Evolutionary conservation across 2,329 filamentous ascomycete species (phyloP).

Genomic region (Fusarium sp.): DNA sequence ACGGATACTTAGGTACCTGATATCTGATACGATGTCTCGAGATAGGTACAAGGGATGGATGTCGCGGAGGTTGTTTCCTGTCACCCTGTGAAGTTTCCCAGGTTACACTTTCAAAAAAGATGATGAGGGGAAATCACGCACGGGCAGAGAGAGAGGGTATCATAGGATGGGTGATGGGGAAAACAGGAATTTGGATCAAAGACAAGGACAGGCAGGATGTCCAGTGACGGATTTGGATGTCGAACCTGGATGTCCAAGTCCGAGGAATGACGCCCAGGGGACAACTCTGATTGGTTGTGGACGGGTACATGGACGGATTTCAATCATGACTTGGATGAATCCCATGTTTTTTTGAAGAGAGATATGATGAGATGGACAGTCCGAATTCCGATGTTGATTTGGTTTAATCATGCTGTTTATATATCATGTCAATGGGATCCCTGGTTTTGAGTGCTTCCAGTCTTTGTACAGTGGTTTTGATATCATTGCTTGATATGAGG

Average conservation of each 20-base stretch:
- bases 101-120: neutral
- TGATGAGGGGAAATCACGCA: neutral
- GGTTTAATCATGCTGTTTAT: neutral
- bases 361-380: neutral
- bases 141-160: neutral
- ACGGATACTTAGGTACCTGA: neutral
- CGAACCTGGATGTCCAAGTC: neutral
- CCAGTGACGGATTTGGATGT: neutral
- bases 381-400: neutral
- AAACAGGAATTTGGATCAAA: neutral
- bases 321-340: neutral
- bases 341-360: neutral
- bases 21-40: neutral
- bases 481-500: neutral
- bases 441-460: neutral
- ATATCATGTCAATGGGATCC: neutral
- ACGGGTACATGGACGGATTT: neutral
- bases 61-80: neutral
- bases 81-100: neutral
- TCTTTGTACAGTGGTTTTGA: neutral
- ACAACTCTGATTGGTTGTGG: neutral
- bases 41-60: neutral
- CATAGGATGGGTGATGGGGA: neutral
- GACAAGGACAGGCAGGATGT: neutral
- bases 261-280: neutral